phyloP scores from a whole-genome alignment of 2,329 filamentous ascomycete genomes.

The Alternaria conjuncta region DNA sequence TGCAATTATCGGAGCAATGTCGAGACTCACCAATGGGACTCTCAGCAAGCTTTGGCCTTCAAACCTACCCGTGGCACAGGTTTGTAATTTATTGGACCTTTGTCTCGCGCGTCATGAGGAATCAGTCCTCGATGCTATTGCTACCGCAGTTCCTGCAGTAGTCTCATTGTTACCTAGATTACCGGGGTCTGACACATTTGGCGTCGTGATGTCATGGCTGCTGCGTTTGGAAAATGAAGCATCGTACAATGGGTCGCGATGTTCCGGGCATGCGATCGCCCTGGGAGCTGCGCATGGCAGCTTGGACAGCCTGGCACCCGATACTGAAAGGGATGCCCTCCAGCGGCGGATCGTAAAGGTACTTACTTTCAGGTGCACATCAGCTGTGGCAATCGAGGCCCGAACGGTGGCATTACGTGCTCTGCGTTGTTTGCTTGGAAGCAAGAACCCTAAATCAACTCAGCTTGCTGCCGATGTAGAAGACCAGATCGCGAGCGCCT shows the following conservation, averaged over 20 bases:
- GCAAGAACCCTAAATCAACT: neutral
- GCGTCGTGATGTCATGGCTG: constrained; percentile 39
- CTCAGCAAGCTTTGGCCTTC: constrained; percentile 4
- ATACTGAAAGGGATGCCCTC: constrained; percentile 5
- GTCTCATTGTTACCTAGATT: constrained; percentile 24
- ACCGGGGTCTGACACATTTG: constrained; percentile 13
- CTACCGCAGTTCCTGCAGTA: constrained; percentile 27
- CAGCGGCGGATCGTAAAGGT: constrained; percentile 40
- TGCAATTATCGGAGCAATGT: constrained; percentile 56
- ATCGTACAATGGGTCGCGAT: constrained; percentile 49
- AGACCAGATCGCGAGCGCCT: constrained; percentile 35
- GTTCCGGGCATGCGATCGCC: constrained; percentile 53
- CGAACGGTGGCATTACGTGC: constrained; percentile 52
- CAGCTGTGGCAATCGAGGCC: constrained; percentile 52
- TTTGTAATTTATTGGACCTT: constrained; percentile 36
- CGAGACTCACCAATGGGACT: constrained; percentile 18
- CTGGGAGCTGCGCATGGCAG: constrained; percentile 49
- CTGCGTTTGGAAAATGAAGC: constrained; percentile 42
- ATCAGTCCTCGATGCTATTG: constrained; percentile 40
- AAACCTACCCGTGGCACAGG: constrained; percentile 20
- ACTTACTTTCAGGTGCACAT: constrained; percentile 47
- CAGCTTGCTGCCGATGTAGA: constrained; percentile 20
- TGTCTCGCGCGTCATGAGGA: constrained; percentile 47
- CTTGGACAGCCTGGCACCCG: constrained; percentile 4
- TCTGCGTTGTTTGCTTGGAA: constrained; percentile 44